A percentile compares a stretch with the other conserved stretches of the same genome.
phyloP scores from a whole-genome alignment of 805 yeast genomes.

The Hanseniaspora meyeri region DNA sequence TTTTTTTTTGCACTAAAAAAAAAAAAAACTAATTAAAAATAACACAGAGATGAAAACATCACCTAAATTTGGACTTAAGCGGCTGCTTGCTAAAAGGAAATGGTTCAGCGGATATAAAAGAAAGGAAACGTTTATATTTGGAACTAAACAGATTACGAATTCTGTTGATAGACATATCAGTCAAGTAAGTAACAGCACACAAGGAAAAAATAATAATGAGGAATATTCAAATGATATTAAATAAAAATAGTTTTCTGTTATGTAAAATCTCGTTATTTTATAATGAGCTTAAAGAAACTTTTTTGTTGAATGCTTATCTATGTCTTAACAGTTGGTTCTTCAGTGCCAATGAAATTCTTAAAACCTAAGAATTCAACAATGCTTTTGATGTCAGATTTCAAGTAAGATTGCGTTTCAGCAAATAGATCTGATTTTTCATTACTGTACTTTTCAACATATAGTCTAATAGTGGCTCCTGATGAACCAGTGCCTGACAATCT shows the following conservation, averaged over 20 bases:
- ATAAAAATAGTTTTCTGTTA: too few species aligned
- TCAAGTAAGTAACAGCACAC: too few species aligned
- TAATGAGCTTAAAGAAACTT: too few species aligned
- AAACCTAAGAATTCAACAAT: conserved; percentile 61
- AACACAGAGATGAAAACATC: neutral
- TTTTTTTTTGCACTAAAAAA: neutral
- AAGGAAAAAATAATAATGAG: too few species aligned
- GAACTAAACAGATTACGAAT: too few species aligned
- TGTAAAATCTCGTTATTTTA: too few species aligned
- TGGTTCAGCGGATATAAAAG: too few species aligned
- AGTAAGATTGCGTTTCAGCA: conserved; percentile 51
- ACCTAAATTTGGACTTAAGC: neutral
- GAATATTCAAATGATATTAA: too few species aligned
- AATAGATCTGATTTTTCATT: conserved; percentile 40
- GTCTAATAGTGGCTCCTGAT: conserved; percentile 90
- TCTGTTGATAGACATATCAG: too few species aligned
- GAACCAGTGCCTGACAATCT: conserved; percentile 96
- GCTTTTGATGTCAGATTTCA: conserved; percentile 46
- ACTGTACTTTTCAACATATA: conserved; percentile 78
- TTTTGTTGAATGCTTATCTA: conserved; percentile 21
- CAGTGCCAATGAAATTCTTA: conserved; percentile 63
- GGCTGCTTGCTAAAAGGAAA: too few species aligned
- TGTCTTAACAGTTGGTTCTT: conserved; percentile 81
- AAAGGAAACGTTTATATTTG: too few species aligned
- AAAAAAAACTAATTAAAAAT: too few species aligned